Base-by-base conservation (phyloP, 768 basidiomycete genomes). In the Psilocybe cyanescens region DNA sequence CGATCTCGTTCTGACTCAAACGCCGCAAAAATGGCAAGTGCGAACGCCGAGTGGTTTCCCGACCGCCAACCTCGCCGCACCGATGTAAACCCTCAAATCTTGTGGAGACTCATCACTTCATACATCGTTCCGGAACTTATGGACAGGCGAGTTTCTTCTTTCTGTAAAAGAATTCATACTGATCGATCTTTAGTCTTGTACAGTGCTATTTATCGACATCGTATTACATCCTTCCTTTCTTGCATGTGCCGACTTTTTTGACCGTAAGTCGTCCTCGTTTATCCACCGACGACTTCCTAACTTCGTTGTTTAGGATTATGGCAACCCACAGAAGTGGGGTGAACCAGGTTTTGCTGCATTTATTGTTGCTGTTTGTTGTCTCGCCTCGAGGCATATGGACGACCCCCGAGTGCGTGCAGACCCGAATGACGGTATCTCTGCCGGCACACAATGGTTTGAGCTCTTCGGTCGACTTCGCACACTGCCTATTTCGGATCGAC, bases 281-380 rank as follows among this genome's bases (percentile, higher is more conserved):
- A 57, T 74, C 66, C 66, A 70, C 56, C 48, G 53, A 35, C 37
- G 51, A 55, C 52, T 55, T 64, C 39, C 52, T 57, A 44, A 16
- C 28, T 49, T 57, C 24, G 35, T 8, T 48, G 55, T 55, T 55
- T 60, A 92, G 90, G 95, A 97, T 74, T 97, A 97, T 71, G 93
- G 92, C 45, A 92, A 95, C 65, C 95, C 95, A 54, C 86, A 87
- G 75, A 95, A 95, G 80, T 97, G 95, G 95, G 92, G 90, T 53
- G 94, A 96, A 75, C 93, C 95, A 7, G 95, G 95, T 8, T 97
- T 97, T 69, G 94, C 92, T 44, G 89, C 94, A 8, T 95, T 96
- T 71, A 92, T 97, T 62, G 93, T 97, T n/a, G 86, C 94, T 1
- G 82, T 96, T 35, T 97, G 95, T 71, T 96, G 94, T 65, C 82